phyloP scores from a whole-genome alignment of 1,284 basidiomycete genomes.

The Malassezia obtusa region DNA sequence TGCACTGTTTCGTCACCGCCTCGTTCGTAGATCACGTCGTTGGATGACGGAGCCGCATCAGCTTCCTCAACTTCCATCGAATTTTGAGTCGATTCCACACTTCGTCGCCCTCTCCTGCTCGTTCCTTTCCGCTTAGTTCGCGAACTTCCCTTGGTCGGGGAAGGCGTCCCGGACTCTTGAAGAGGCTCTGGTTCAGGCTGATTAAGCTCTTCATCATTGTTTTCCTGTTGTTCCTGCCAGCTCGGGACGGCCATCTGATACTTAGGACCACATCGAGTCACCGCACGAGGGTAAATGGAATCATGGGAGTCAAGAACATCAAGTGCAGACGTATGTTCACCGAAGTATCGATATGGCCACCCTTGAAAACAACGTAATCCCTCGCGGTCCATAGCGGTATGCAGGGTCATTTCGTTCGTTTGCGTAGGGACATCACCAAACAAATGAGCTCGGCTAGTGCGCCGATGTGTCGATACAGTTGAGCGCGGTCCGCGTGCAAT shows the following conservation, averaged over 20 bases:
- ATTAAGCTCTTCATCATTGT: not conserved
- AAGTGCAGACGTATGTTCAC: conserved; percentile 70
- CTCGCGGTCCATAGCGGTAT: conserved; percentile 32
- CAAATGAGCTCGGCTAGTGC: conserved; percentile 9
- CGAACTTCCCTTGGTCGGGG: not conserved
- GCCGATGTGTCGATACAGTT: conserved; percentile 14
- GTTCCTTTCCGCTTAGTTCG: conserved; percentile 17
- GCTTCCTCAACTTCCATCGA: conserved; percentile 7
- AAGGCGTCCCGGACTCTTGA: not conserved
- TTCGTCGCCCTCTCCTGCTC: conserved; percentile 18
- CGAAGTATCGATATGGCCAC: conserved; percentile 95
- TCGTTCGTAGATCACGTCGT: conserved; percentile 52
- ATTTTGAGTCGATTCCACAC: too few species aligned
- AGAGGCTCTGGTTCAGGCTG: not conserved
- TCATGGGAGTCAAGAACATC: conserved; percentile 69
- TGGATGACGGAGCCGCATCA: not conserved
- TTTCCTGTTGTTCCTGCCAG: conserved; percentile 37
- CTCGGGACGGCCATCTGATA: conserved; percentile 59
- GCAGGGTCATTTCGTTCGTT: conserved; percentile 9
- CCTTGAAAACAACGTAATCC: conserved; percentile 68
- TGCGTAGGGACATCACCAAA: conserved; percentile 21
- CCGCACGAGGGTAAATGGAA: conserved; percentile 81
- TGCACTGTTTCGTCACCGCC: conserved; percentile 67
- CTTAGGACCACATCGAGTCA: conserved; percentile 74
- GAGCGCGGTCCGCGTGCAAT: not conserved